Conservation (phyloP, 768 basidiomycete species). For the Mycena galericulata region DNA sequence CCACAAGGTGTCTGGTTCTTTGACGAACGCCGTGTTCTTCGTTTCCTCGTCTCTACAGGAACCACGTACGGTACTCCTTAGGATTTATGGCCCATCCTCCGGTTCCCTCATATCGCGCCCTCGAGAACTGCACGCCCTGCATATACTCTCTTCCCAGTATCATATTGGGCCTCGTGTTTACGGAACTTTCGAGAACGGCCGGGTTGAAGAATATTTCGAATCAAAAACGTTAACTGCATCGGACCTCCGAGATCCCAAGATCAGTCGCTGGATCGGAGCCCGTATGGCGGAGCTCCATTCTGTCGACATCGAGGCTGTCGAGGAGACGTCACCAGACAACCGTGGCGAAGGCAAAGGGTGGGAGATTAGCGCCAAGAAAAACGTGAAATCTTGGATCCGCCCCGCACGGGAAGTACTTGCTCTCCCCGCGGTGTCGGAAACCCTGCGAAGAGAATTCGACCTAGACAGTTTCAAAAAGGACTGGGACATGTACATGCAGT, state of each 20-base stretch:
- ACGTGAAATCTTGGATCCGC: constrained; percentile 78
- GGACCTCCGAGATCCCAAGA: constrained; percentile 81
- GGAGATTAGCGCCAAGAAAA: constrained; percentile 72
- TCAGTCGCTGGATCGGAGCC: constrained; percentile 90
- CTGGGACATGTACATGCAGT: constrained; percentile 78
- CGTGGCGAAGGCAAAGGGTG: constrained; percentile 59
- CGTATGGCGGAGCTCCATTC: constrained; percentile 97
- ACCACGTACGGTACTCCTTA: constrained; percentile 80
- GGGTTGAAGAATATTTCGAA: constrained; percentile 95
- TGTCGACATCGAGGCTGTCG: constrained; percentile 83
- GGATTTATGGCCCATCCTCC: constrained; percentile 93
- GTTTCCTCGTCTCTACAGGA: constrained; percentile 73
- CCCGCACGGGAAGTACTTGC: constrained; percentile 81
- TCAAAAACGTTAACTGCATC: constrained; percentile 81
- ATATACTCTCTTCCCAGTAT: constrained; percentile 89
- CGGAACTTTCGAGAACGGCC: constrained; percentile 96
- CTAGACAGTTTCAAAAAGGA: constrained; percentile 70
- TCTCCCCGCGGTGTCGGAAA: constrained; percentile 62
- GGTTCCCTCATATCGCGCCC: constrained; percentile 88
- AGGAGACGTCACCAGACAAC: constrained; percentile 53
- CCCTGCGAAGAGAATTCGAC: constrained; percentile 67
- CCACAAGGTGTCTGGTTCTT: constrained; percentile 87
- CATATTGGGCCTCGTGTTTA: constrained; percentile 91
- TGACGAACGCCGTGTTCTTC: constrained; percentile 98
- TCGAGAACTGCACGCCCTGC: constrained; percentile 88